phyloP scores from a whole-genome alignment of 106 monocot genomes.

The Dactylorhiza incarnata region DNA sequence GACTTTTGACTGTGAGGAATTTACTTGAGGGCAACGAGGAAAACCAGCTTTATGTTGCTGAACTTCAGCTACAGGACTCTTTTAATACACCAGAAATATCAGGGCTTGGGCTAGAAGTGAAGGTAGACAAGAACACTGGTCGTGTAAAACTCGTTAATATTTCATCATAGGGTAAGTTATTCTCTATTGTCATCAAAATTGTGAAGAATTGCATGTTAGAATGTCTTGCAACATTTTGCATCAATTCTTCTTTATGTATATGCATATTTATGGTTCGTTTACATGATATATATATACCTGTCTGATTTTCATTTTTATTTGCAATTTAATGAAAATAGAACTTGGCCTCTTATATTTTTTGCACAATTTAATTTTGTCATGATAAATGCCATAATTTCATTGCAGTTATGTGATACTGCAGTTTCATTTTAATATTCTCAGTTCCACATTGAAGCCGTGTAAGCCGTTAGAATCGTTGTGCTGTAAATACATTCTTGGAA shows the following conservation, averaged over 20 bases:
- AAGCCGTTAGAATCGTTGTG: too few relatives aligned
- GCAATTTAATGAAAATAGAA: too few relatives aligned
- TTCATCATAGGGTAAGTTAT: conserved; percentile 18
- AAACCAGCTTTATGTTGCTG: conserved; percentile 53
- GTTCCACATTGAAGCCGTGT: too few relatives aligned
- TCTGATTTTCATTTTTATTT: too few relatives aligned
- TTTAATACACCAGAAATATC: conserved; percentile 52
- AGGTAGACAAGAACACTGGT: conserved; percentile 45
- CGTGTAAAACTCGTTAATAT: conserved; percentile 67
- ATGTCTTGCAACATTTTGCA: background rate
- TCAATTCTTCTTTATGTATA: background rate
- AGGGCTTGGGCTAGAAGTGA: conserved; percentile 58
- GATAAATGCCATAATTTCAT: too few relatives aligned
- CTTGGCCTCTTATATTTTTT: too few relatives aligned
- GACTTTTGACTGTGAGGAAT: conserved; percentile 52
- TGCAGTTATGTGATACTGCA: too few relatives aligned
- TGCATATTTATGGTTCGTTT: too few relatives aligned
- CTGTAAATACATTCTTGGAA: too few relatives aligned
- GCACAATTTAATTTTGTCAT: too few relatives aligned
- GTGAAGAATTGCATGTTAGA: background rate
- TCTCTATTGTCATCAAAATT: background rate
- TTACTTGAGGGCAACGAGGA: conserved; percentile 75
- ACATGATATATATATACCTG: too few relatives aligned
- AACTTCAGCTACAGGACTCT: conserved; percentile 57
- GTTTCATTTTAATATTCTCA: too few relatives aligned